Base-by-base conservation (phyloP, 2,329 filamentous ascomycete genomes). In the Coniochaeta sp. region DNA sequence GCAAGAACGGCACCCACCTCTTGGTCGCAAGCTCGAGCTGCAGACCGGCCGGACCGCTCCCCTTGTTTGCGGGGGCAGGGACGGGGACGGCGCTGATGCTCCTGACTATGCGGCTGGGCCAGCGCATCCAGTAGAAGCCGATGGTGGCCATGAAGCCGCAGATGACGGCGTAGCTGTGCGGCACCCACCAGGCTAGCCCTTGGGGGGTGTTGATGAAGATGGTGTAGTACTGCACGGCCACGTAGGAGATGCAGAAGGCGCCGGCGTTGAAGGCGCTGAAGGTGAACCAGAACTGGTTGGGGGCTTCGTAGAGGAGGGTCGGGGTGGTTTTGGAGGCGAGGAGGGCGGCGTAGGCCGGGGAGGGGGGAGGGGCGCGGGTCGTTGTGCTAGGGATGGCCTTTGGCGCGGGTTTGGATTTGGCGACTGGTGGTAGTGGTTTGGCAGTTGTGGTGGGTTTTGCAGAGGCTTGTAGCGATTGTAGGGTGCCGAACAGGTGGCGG, bases 241-340 rank as follows among this genome's bases (percentile, higher is more conserved):
- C 77, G 67, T 80, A 84, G 40, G 71, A 65, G 60, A 84, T 76
- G 70, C 80, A 84, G 67, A 82, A 81, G 24, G 77, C 62, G 1
- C 81, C 81, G 28, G 83, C 80, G 16, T 75, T 71, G 71, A 87
- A 86, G 68, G 83, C 84, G 54, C 83, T 81, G 65, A 83, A 69
- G 63, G 88, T 79, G 71, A 86, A 88, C 72, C 80, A 79, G 60
- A 81, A 81, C 67, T 89, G 86, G 1, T 85, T 85, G 16, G 85
- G 84, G 1, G 82, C 81, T 67, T 87, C 78, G 75, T 89, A 91
- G 50, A 91, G 77, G 3, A 82, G 72, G 8, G 87, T 85, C 6
- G 82, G 78, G 1, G 77, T 73, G n/a, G 78, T 68, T 63, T 83
- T 82, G 61, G 76, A 75, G 16, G 83, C 81, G 40, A 90, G 78